phyloP scores from a whole-genome alignment of 306 rosid species.

The Quercus dentata region DNA sequence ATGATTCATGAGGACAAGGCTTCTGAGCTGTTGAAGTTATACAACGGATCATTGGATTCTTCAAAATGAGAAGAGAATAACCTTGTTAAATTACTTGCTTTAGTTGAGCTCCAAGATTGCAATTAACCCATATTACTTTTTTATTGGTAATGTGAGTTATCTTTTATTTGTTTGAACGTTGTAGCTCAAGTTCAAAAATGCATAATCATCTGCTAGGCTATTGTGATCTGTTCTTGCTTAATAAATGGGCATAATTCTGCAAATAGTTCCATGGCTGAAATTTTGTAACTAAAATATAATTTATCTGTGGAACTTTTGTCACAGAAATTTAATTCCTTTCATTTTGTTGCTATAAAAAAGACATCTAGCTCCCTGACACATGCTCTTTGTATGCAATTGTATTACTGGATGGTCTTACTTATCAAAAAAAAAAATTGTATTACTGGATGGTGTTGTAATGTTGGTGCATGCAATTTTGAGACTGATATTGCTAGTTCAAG shows the following conservation, averaged over 20 bases:
- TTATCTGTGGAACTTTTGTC: not conserved
- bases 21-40: conserved; percentile 26
- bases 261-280: not conserved
- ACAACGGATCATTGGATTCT: conserved; percentile 5
- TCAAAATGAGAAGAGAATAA: not conserved
- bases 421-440: too few species aligned
- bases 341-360: not conserved
- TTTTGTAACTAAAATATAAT: not conserved
- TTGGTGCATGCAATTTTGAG: not conserved
- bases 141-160: too few species aligned
- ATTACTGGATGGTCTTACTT: not conserved
- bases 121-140: not conserved
- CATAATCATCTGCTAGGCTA: too few species aligned
- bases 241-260: not conserved
- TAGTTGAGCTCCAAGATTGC: not conserved
- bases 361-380: not conserved
- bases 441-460: not conserved
- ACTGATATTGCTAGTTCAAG: too few species aligned
- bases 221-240: not conserved
- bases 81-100: not conserved
- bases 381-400: not conserved
- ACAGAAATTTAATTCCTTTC: not conserved
- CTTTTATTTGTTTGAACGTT: too few species aligned
- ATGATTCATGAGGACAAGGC: conserved; percentile 19
- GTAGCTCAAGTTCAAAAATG: too few species aligned